phyloP scores from a whole-genome alignment of 306 rosid species.

The Medicago truncatula region MtrunA17r5.0-ANR NC_053042.1:42397501-42398000 shows the following conservation, averaged over 20 bases:
- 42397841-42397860: constrained; percentile 24
- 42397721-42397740: constrained; percentile 95
- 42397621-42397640: constrained; percentile 77
- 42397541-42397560: constrained; percentile 80
- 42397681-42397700: constrained; percentile 92
- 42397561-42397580: constrained; percentile 80
- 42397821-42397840: background rate
- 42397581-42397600: constrained; percentile 64
- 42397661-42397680: constrained; percentile 95
- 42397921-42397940: constrained; percentile 25
- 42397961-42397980: constrained; percentile 17
- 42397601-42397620: constrained; percentile 62
- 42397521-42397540: constrained; percentile 73
- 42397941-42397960: background rate
- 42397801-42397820: constrained; percentile 12
- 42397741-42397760: constrained; percentile 41
- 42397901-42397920: constrained; percentile 9
- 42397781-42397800: background rate
- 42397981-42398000: background rate
- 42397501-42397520: constrained; percentile 60
- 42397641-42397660: constrained; percentile 75
- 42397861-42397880: constrained; percentile 32
- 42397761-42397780: constrained; percentile 29
- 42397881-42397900: background rate
- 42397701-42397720: constrained; percentile 94